Base-by-base conservation (phyloP, 208 protist species). In the Crithidia sp. region DNA sequence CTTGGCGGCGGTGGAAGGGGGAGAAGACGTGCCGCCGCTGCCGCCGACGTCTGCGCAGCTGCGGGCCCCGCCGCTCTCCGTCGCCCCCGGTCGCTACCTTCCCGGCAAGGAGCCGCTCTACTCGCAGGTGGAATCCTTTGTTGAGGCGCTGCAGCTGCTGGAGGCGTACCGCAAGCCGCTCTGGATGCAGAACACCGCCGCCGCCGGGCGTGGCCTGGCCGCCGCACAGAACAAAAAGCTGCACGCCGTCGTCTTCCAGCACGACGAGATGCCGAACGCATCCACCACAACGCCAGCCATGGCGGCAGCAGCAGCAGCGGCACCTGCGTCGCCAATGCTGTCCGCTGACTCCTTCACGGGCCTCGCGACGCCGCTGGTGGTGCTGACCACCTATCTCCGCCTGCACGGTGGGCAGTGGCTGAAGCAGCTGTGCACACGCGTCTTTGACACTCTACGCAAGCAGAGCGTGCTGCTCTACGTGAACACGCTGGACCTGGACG, bases 381-480 rank as follows among this genome's bases (percentile, higher is more conserved):
- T 95, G 54, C 49, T 97, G 13, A 86, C 80, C 16, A 90, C 84
- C 41, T 97, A 97, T 78, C 84, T 93, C 9, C 88, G 87, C 28
- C 82, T 97, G 55, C 92, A 97, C 75, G 92, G 92, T 7, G 86
- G 87, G 10, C 59, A 83, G 54, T 97, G 92, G 90, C 80, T 95
- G 55, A 88, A 88, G 67, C 81, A 93, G 69, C 71, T 95, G 13
- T 83, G 90, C 58, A 69, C 68, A 36, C 87, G 83, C 19, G 59
- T 97, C 39, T 93, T 97, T 76, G 90, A 92, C 71, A 82, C 89
- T 49, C 79, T 96, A 28, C 86, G 90, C 28, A 81, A 82, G 36
- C 87, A 92, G 68, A 95, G 85, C 67, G 87, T 96, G 7, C 54
- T 94, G 58, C 81, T 96, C 13, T 96, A 96, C 75, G 86, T 96